These are phyloP conservation scores for Myxozyma nipponensis DNA, from an alignment of 805 yeast genomes.

Conservation along the genomic window DNA sequence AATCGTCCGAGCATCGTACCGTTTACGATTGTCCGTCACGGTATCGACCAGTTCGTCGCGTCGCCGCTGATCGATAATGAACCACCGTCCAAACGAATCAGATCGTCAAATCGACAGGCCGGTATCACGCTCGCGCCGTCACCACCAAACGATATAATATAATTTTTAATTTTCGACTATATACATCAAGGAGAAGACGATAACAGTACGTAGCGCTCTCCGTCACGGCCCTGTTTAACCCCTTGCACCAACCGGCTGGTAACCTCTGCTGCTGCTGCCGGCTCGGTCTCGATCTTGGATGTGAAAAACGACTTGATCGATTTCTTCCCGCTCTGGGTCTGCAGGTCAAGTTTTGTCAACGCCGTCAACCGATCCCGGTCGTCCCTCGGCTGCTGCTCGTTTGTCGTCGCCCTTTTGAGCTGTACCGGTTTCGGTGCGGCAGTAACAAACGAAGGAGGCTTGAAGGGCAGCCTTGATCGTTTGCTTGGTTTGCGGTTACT, in stretches of 20 bases:
- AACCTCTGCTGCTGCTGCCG: background rate
- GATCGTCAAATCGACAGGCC: no score
- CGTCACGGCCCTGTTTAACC: background rate
- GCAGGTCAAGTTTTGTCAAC: background rate
- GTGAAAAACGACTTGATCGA: background rate
- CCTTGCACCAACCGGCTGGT: background rate
- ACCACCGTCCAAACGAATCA: no score
- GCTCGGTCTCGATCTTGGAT: background rate
- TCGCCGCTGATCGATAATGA: no score
- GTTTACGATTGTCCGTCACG: conserved; percentile 12
- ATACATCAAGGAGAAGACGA: no score
- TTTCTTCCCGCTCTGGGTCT: background rate
- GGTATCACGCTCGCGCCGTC: no score
- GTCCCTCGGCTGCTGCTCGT: no score
- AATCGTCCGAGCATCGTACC: conserved; percentile 7
- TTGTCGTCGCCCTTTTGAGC: no score
- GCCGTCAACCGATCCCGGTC: background rate
- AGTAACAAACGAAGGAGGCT: background rate
- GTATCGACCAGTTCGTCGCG: conserved; percentile 7
- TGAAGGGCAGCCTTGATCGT: background rate
- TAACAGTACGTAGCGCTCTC: background rate
- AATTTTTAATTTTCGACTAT: no score
- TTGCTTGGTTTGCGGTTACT: background rate
- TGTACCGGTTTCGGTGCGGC: no score
- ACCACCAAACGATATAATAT: no score